These are phyloP conservation scores for Anthracocystis walkeri DNA, from an alignment of 1,284 basidiomycete genomes.

Conservation along the genomic window DNA sequence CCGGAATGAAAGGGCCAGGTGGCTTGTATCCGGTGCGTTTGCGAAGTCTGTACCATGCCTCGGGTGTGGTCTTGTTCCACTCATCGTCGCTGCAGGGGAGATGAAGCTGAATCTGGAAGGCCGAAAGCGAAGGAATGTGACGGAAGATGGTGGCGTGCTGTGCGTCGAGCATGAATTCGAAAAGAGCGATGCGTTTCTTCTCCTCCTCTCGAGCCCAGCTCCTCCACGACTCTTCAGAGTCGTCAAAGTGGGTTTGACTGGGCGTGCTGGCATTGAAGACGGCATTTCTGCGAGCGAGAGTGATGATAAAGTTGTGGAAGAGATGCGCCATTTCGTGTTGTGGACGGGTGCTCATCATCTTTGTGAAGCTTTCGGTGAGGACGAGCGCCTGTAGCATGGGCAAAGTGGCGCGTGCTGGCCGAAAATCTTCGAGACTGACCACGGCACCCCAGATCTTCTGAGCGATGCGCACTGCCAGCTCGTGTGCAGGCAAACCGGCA, in stretches of 20 bases:
- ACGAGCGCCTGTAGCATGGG: conserved; percentile 60
- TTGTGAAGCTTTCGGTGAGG: conserved; percentile 56
- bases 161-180: conserved; percentile 57
- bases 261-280: conserved; percentile 50
- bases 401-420: conserved; percentile 55
- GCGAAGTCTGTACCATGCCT: conserved; percentile 46
- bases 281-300: conserved; percentile 57
- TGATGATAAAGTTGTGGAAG: conserved; percentile 62
- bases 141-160: conserved; percentile 58
- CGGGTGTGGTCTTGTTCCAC: conserved; percentile 51
- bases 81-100: conserved; percentile 55
- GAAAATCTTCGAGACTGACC: conserved; percentile 59
- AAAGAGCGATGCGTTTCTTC: conserved; percentile 58
- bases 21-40: conserved; percentile 48
- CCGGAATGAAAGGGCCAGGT: conserved; percentile 48
- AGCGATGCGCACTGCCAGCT: conserved; percentile 54
- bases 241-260: conserved; percentile 32
- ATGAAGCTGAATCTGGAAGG: conserved; percentile 55
- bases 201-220: conserved; percentile 59
- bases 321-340: conserved; percentile 62
- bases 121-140: conserved; percentile 55
- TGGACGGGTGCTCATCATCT: conserved; percentile 57
- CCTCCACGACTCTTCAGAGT: conserved; percentile 53
- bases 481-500: conserved; percentile 53
- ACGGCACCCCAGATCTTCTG: conserved; percentile 59